phyloP scores from a whole-genome alignment of 139 green algal species.

The Chlamydomonas urium region DNA sequence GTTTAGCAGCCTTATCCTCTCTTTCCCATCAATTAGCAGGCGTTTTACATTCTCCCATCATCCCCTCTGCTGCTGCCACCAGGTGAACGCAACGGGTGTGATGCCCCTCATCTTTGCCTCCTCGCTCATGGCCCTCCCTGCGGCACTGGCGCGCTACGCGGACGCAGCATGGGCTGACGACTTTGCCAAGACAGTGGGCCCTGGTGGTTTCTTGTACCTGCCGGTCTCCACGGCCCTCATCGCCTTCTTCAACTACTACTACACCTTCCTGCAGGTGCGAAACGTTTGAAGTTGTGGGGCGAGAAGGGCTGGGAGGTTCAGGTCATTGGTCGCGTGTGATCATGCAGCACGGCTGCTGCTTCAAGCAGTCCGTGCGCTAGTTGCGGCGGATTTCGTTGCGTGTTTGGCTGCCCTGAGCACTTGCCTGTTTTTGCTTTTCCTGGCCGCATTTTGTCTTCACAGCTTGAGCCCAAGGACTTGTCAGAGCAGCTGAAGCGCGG shows the following conservation, averaged over 20 bases:
- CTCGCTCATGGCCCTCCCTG: constrained; percentile 86
- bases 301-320: too few species aligned
- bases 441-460: too few species aligned
- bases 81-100: constrained; percentile 71
- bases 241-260: constrained; percentile 99
- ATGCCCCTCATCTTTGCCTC: constrained; percentile 99
- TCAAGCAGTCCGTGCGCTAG: too few species aligned
- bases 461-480: constrained; percentile 97
- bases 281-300: too few species aligned
- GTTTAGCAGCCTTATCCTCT: too few species aligned
- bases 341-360: too few species aligned
- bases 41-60: constrained; percentile 91
- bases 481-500: constrained; percentile 92
- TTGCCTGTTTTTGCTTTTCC: too few species aligned
- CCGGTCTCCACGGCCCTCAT: constrained; percentile 91
- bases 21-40: too few species aligned
- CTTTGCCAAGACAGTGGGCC: constrained; percentile 37
- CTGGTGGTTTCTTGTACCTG: constrained; percentile 72
- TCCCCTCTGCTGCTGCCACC: too few species aligned
- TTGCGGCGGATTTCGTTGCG: too few species aligned
- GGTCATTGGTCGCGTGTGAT: background rate
- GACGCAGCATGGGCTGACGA: constrained; percentile 51
- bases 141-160: constrained; percentile 73
- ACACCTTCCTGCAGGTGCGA: constrained; percentile 98
- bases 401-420: too few species aligned